phyloP scores from a whole-genome alignment of 1,284 basidiomycete genomes.

The Microbotryum intermedium region DNA sequence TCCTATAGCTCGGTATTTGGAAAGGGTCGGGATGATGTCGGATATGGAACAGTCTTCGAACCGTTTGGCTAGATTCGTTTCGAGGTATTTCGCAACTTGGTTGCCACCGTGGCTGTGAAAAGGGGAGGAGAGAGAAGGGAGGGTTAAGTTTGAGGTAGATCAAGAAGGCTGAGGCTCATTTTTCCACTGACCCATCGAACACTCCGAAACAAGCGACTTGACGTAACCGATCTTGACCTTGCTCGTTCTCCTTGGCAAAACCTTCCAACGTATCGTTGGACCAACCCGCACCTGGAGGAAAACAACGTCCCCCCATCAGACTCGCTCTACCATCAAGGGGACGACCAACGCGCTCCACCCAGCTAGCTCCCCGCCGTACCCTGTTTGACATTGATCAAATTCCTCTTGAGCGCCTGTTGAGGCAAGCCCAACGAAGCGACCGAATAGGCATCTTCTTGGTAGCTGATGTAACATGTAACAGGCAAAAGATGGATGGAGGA shows the following conservation, averaged over 20 bases:
- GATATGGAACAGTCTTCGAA: conserved; percentile 64
- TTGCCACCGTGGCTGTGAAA: conserved; percentile 63
- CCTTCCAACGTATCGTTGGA: conserved; percentile 28
- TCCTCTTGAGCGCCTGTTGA: conserved; percentile 59
- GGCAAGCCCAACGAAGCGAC: conserved; percentile 65
- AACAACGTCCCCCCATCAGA: too few relatives aligned
- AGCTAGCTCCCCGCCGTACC: conserved; percentile 41
- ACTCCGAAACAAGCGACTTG: conserved; percentile 78
- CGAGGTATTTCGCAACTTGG: conserved; percentile 63
- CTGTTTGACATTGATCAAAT: conserved; percentile 53
- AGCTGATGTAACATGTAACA: conserved; percentile 33
- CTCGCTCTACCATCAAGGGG: too few relatives aligned
- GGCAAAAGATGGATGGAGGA: too few relatives aligned
- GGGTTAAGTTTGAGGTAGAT: neutral
- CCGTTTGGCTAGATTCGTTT: conserved; percentile 65
- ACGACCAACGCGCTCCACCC: too few relatives aligned
- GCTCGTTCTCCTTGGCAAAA: conserved; percentile 48
- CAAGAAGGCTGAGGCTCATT: neutral
- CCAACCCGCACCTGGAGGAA: conserved; percentile 15
- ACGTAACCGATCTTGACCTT: conserved; percentile 28
- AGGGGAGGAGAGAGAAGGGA: conserved; percentile 12
- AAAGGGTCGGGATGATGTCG: conserved; percentile 65
- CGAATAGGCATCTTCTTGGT: conserved; percentile 77
- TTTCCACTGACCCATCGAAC: conserved; percentile 70
- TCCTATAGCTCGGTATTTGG: conserved; percentile 43